Evolutionary conservation across 768 basidiomycete species (phyloP).

Genomic region (Gymnopilus dilepis): DNA sequence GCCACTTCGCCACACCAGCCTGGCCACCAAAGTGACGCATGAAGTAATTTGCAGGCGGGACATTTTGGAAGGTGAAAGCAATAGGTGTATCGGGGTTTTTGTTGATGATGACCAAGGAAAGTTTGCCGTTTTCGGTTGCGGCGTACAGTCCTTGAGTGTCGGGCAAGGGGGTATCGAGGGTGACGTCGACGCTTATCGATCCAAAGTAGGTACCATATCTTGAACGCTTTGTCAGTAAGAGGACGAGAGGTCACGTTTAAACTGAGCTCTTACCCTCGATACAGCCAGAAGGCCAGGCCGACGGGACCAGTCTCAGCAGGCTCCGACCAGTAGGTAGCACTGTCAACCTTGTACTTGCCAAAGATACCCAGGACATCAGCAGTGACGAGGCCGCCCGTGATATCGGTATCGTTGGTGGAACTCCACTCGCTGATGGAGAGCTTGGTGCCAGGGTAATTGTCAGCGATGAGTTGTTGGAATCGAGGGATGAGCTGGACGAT

Average conservation of each 20-base stretch:
- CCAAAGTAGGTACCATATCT: conserved; percentile 56
- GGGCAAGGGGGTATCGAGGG: conserved; percentile 44
- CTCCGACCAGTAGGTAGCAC: conserved; percentile 58
- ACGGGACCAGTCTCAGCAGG: conserved; percentile 51
- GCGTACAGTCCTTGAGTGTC: conserved; percentile 53
- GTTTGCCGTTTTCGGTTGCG: conserved; percentile 43
- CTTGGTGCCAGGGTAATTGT: conserved; percentile 61
- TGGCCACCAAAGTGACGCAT: conserved; percentile 59
- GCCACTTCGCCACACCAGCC: conserved; percentile 60
- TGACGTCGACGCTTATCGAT: conserved; percentile 48
- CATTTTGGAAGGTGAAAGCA: conserved; percentile 45
- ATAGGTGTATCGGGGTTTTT: conserved; percentile 50
- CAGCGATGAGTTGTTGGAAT: conserved; percentile 51
- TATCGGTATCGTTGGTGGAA: conserved; percentile 52
- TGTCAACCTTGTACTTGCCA: conserved; percentile 52
- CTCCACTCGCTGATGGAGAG: conserved; percentile 57
- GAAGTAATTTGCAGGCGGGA: conserved; percentile 55
- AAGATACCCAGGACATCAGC: conserved; percentile 57
- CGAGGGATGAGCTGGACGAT: conserved; percentile 53
- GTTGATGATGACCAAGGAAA: conserved; percentile 55
- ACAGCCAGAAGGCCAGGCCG: conserved; percentile 61
- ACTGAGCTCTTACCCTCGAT: conserved; percentile 45
- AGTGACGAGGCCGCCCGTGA: conserved; percentile 59
- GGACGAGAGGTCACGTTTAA: conserved; percentile 3
- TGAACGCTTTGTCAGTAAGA: conserved; percentile 1